A percentile compares a stretch with the other conserved stretches of the same genome.
Conservation (phyloP, 1,284 basidiomycete genomes). For the Sporisorium scitamineum region DNA sequence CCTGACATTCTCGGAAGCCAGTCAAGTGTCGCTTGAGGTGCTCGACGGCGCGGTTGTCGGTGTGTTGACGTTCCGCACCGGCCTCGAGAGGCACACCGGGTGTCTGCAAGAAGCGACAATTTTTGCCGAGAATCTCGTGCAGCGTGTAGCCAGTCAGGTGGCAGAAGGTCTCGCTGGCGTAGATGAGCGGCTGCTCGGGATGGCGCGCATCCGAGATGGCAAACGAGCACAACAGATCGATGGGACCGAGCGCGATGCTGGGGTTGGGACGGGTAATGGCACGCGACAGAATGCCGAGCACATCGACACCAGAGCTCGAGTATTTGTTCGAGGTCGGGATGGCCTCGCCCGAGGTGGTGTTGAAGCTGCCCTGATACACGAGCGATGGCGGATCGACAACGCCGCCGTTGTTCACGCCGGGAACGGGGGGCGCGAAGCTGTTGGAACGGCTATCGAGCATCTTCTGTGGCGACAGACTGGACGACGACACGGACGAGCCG, state of each 20-base stretch:
- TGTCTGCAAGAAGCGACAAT: constrained; percentile 75
- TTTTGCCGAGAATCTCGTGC: constrained; percentile 71
- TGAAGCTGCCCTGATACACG: constrained; percentile 44
- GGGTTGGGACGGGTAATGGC: constrained; percentile 82
- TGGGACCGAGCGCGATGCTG: constrained; percentile 83
- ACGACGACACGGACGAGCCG: constrained; percentile 37
- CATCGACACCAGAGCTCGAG: constrained; percentile 88
- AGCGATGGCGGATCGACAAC: constrained; percentile 11
- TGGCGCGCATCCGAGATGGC: constrained; percentile 84
- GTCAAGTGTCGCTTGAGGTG: constrained; percentile 62
- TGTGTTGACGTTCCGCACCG: constrained; percentile 78
- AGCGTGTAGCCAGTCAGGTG: constrained; percentile 82
- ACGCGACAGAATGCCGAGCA: constrained; percentile 82
- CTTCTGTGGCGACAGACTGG: constrained; percentile 39
- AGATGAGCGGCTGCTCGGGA: constrained; percentile 86
- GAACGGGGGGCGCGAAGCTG: constrained; percentile 20
- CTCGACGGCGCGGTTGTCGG: constrained; percentile 78
- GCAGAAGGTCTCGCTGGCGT: constrained; percentile 84
- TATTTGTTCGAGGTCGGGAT: constrained; percentile 73
- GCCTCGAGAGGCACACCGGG: constrained; percentile 78
- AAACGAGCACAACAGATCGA: constrained; percentile 90
- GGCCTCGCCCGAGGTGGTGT: constrained; percentile 34
- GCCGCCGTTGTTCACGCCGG: background rate
- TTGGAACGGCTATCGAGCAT: constrained; percentile 29
- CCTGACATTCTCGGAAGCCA: constrained; percentile 76